Evolutionary conservation across 106 monocot genomes (phyloP), one percentile per base, ranked within the genome.

Genomic region (Acorus calamus): DNA sequence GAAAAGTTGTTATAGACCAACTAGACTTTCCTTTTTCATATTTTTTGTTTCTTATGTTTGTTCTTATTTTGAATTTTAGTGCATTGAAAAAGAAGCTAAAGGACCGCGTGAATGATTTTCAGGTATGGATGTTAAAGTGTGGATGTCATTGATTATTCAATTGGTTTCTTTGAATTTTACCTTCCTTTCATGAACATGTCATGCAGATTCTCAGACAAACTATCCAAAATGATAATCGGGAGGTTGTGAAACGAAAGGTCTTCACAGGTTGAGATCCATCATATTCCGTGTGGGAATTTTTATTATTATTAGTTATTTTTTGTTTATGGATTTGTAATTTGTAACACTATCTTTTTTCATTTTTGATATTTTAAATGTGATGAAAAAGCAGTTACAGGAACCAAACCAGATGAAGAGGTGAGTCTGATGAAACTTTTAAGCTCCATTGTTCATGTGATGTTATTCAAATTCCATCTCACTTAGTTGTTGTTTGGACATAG

Each of bases 221-320:
- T 43, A 81, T 85, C 46, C 81, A 78, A 75, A 63, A 68, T 69
- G 85, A 85, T 57, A 78, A 85, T 81, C 70, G 85, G 44, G 78
- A 85, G 53, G 75, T 69, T 4, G 71, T 81, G 8, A 81, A 75
- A 47, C 81, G 85, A 68, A 67, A 69, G 65, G 75, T 85, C 45
- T 85, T 71, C 47, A 81, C 85, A 81, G 85, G 85, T 85, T 42
- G 46, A 44, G 0, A 63, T 13, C 42, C 11, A 7, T 50, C 12
- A 52, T 66, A 7, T 28, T 28, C 28, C 28, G 1, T 28, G 28
- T 28, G 28, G 28, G 28, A 28, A 28, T 28, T 28, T 0, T 28
- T 28, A 28, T 28, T 28, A 28, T 28, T 28, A 28, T 28, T 28
- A 28, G 28, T 28, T 28, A 28, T 28, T 28, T 28, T 28, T 28